These are phyloP conservation scores for Claviceps quebecensis DNA, from an alignment of 2,329 filamentous ascomycete genomes.

Conservation along the genomic window DNA sequence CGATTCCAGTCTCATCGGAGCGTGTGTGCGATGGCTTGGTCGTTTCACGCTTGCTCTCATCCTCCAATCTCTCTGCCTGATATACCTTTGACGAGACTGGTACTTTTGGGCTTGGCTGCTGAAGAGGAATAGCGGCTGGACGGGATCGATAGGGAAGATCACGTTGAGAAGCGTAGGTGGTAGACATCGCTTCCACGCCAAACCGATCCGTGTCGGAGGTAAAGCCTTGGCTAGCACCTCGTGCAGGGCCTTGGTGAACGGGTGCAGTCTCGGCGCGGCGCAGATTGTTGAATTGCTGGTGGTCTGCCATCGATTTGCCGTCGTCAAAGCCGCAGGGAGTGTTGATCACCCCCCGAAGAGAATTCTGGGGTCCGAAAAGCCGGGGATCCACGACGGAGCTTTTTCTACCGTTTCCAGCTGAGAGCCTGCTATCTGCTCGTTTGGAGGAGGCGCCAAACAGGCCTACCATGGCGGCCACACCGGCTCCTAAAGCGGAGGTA, in stretches of 20 bases:
- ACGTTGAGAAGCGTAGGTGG: slow-evolving; percentile 27
- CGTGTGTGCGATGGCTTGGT: slow-evolving; percentile 15
- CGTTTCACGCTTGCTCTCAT: slow-evolving; percentile 21
- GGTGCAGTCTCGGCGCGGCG: slow-evolving; percentile 13
- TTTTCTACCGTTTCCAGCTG: slow-evolving; percentile 20
- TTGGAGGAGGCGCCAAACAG: background rate
- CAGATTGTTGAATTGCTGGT: slow-evolving; percentile 9
- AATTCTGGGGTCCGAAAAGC: slow-evolving; percentile 47
- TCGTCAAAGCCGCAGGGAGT: slow-evolving; percentile 38
- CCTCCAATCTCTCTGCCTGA: slow-evolving; percentile 30
- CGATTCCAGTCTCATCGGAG: slow-evolving; percentile 26
- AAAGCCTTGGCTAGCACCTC: slow-evolving; percentile 52
- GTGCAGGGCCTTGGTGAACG: slow-evolving; percentile 27
- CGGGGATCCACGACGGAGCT: slow-evolving; percentile 41
- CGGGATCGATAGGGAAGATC: slow-evolving; percentile 28
- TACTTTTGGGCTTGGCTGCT: slow-evolving; percentile 68
- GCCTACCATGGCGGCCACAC: slow-evolving; percentile 3
- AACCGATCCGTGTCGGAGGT: slow-evolving; percentile 51
- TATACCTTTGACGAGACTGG: slow-evolving; percentile 60
- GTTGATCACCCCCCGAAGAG: slow-evolving; percentile 38
- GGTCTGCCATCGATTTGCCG: slow-evolving; percentile 18
- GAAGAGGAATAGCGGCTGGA: slow-evolving; percentile 53
- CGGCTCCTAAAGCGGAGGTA: slow-evolving; percentile 17
- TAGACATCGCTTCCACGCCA: slow-evolving; percentile 39
- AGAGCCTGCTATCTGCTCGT: slow-evolving; percentile 2